These are phyloP conservation scores for Pleodorina starrii DNA, from an alignment of 139 green algal genomes.

Conservation along the genomic window DNA sequence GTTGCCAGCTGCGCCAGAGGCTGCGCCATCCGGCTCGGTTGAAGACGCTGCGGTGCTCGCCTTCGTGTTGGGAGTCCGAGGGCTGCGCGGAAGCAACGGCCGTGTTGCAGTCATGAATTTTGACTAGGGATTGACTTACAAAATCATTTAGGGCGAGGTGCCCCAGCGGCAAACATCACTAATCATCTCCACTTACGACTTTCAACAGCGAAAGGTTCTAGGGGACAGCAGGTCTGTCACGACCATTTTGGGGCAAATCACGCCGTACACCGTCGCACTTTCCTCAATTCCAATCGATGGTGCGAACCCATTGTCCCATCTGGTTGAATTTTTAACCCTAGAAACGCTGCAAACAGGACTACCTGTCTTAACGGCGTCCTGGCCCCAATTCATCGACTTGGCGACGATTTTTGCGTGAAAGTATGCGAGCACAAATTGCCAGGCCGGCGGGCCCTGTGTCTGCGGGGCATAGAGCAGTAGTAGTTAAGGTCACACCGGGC, in stretches of 20 bases:
- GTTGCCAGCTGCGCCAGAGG: neutral
- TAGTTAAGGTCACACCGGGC: neutral
- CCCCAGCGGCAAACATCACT: no score
- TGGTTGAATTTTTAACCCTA: no score
- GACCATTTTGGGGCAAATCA: no score
- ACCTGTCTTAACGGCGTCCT: no score
- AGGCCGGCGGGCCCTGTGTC: neutral
- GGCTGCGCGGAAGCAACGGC: neutral
- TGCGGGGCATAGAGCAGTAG: neutral
- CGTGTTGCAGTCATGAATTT: constrained; percentile 21
- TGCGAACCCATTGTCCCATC: no score
- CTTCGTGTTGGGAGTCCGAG: neutral
- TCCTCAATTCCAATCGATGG: no score
- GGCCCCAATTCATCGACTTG: neutral
- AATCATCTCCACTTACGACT: no score
- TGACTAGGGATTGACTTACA: constrained; percentile 15
- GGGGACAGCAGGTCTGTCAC: no score
- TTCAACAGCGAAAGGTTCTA: no score
- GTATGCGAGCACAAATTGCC: neutral
- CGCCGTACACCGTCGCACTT: no score
- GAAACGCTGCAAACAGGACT: no score
- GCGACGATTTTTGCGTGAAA: neutral
- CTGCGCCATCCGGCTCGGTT: neutral
- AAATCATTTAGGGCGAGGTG: neutral
- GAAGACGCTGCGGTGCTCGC: neutral